These are phyloP conservation scores for Bimuria novae-zelandiae DNA, from an alignment of 2,329 filamentous ascomycete genomes.

Conservation along the genomic window DNA sequence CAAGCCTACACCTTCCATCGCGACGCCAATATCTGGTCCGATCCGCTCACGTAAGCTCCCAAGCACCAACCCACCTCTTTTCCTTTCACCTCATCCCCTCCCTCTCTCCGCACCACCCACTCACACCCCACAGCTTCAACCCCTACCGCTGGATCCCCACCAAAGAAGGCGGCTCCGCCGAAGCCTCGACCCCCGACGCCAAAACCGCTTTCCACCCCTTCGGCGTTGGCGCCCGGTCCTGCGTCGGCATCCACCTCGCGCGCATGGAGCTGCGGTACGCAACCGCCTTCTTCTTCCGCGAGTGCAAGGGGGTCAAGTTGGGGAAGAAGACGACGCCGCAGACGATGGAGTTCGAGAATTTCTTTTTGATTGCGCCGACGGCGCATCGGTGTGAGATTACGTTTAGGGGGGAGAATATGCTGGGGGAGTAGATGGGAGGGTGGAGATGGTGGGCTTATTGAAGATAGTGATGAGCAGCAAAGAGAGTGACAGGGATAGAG, in stretches of 20 bases:
- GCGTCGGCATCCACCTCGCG: slow-evolving; percentile 71
- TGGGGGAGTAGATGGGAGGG: not conserved
- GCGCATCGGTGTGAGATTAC: slow-evolving; percentile 50
- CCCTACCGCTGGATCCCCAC: slow-evolving; percentile 33
- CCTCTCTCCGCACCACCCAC: not conserved
- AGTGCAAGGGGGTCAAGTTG: slow-evolving; percentile 44
- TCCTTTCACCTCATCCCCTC: not conserved
- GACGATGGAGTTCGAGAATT: slow-evolving; percentile 52
- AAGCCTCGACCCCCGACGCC: slow-evolving; percentile 32
- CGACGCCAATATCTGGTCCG: slow-evolving; percentile 29
- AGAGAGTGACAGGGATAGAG: no score
- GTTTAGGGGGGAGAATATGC: slow-evolving; percentile 12
- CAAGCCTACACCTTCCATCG: slow-evolving; percentile 48
- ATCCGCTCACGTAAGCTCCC: slow-evolving; percentile 26
- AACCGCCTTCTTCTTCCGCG: slow-evolving; percentile 57
- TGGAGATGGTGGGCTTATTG: no score
- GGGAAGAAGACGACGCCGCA: slow-evolving; percentile 37
- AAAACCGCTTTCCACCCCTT: slow-evolving; percentile 69
- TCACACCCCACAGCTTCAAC: slow-evolving; percentile 30
- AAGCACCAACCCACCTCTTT: not conserved
- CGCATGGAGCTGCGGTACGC: slow-evolving; percentile 60
- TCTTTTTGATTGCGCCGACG: slow-evolving; percentile 51
- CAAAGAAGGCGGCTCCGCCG: slow-evolving; percentile 18
- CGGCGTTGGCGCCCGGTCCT: slow-evolving; percentile 70
- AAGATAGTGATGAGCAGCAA: no score